Percentiles rank a stretch among this genome's conserved stretches.
Conservation (phyloP, 768 basidiomycete genomes). For the Kwoniella sp. region DNA sequence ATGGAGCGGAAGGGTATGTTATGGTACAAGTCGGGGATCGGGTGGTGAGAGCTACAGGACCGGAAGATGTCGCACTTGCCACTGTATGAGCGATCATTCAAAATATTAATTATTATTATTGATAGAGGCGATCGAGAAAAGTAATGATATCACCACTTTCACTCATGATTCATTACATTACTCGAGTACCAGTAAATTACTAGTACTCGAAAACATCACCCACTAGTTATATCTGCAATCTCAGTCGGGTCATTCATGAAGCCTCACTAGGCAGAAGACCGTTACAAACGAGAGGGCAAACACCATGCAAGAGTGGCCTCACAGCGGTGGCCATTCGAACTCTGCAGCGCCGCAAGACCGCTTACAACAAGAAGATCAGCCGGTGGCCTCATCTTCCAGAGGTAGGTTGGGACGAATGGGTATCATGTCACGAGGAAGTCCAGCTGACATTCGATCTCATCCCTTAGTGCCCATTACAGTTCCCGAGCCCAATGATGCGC, state of each 20-base stretch:
- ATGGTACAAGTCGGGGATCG: not conserved
- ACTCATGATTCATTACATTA: too few relatives aligned
- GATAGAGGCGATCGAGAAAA: too few relatives aligned
- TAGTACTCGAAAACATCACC: too few relatives aligned
- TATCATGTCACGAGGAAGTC: not conserved
- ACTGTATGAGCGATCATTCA: not conserved
- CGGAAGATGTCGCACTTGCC: not conserved
- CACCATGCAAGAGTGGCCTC: too few relatives aligned
- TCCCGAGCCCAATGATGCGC: not conserved
- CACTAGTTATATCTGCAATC: too few relatives aligned
- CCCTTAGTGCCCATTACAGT: not conserved
- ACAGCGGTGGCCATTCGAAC: not conserved
- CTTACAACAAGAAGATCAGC: too few relatives aligned
- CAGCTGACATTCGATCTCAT: too few relatives aligned
- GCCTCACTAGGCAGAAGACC: too few relatives aligned
- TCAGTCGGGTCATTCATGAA: too few relatives aligned
- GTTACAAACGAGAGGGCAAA: too few relatives aligned
- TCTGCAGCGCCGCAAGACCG: not conserved
- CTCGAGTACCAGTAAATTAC: too few relatives aligned
- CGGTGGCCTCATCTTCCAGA: constrained; percentile 15
- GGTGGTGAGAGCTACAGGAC: not conserved
- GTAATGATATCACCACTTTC: constrained; percentile 19
- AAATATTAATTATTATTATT: not conserved
- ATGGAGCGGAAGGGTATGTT: not conserved
- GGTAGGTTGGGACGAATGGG: not conserved